Conservation (phyloP, 176 grass and related monocot species). For the Phoenix roebelenii region DNA sequence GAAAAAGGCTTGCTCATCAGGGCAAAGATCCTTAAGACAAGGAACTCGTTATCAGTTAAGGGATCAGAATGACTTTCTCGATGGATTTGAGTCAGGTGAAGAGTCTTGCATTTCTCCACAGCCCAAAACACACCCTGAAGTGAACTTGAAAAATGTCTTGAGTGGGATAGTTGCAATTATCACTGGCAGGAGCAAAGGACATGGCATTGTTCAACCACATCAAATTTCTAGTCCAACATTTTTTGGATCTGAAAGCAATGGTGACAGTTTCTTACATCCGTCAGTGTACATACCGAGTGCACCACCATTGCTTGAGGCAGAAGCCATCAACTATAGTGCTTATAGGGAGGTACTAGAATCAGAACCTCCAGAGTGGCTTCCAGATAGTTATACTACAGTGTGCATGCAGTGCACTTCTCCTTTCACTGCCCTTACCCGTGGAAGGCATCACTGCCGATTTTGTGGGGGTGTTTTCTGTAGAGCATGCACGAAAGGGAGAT, state of each 20-base stretch:
- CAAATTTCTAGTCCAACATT: constrained; percentile 51
- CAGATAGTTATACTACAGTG: constrained; percentile 54
- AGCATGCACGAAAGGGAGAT: constrained; percentile 59
- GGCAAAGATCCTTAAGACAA: constrained; percentile 25
- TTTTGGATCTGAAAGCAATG: constrained; percentile 45
- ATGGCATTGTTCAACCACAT: constrained; percentile 18
- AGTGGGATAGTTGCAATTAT: constrained; percentile 53
- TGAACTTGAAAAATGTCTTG: constrained; percentile 59
- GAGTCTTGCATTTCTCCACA: constrained; percentile 29
- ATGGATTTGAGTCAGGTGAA: constrained; percentile 23
- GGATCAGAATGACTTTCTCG: constrained; percentile 23
- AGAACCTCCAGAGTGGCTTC: constrained; percentile 79
- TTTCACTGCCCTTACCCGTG: constrained; percentile 51
- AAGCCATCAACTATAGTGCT: constrained; percentile 42
- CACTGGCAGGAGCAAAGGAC: constrained; percentile 18
- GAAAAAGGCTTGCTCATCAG: constrained; percentile 24
- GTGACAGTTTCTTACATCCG: constrained; percentile 52
- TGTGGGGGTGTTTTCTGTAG: constrained; percentile 81
- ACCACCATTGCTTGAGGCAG: constrained; percentile 51
- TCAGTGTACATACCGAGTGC: constrained; percentile 78
- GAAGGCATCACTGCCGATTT: constrained; percentile 90
- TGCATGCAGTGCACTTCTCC: constrained; percentile 85
- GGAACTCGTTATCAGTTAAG: constrained; percentile 11
- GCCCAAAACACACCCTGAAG: constrained; percentile 24
- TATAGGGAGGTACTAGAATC: constrained; percentile 52